Base-by-base conservation (phyloP, 2,329 filamentous ascomycete genomes). In the Exserohilum rostratum region DNA sequence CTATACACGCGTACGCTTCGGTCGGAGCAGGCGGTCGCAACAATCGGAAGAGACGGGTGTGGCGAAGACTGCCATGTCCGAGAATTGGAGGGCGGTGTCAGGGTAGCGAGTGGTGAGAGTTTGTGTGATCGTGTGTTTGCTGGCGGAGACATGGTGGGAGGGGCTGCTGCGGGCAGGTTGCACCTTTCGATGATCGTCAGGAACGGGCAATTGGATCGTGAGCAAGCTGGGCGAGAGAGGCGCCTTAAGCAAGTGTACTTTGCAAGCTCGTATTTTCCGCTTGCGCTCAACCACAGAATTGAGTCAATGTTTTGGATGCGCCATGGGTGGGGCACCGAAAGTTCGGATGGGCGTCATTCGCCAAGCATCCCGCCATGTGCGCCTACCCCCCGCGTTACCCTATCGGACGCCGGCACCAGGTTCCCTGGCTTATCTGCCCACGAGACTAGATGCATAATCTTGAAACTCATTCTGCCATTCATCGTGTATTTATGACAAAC, bases 1-100 rank as follows among this genome's bases (percentile, higher is more conserved):
- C 90, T 96, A 82, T 96, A 97, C 68, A 99, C 84, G 58, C 91
- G 93, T 52, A 95, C 90, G 33, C 88, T 88, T 72, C 95, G 96
- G 74, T 90, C 87, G 54, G 90, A 87, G 77, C 93, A 91, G 57
- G 91, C 88, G 15, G 93, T 97, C 53, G 93, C 95, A 67, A 97
- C 82, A 56, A 98, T 85, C 3, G 95, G 93, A 17, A 95, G 87
- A 25, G 87, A 89, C 2, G 93, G 92, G 71, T 99, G 95, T 1
- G 93, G 90, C 53, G 87, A 80, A 17, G 90, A 91, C 60, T 87
- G 86, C 95, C 95, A 99, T 67, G 91, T 88, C 65, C 95, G 90
- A 4, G 79, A 75, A 40, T 68, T 79, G 47, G 75, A 83, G 12
- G 83, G 76, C 10, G 85, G 83, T 18, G 76, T 77, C 50, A 86